Percentiles rank a stretch among this genome's conserved stretches.
phyloP scores from a whole-genome alignment of 1,284 basidiomycete genomes.

The Ganoderma lingzhi region DNA sequence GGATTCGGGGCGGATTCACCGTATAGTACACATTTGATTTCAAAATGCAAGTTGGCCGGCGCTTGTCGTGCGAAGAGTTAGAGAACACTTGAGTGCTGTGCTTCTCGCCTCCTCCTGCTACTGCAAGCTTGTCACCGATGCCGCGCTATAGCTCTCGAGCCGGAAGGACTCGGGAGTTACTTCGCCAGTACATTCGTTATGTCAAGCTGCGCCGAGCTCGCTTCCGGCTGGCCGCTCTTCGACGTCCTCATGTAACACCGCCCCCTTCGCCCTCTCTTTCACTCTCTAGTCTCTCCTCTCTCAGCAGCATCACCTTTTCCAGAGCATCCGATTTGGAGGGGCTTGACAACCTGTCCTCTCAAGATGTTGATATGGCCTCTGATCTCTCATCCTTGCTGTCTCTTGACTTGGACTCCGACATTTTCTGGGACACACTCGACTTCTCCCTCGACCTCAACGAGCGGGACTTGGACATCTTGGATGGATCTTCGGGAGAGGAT shows the following conservation, averaged over 20 bases:
- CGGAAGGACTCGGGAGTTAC: not conserved
- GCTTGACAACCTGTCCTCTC: not conserved
- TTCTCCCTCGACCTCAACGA: not conserved
- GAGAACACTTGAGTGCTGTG: no score
- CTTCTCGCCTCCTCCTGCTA: no score
- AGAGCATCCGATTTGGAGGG: not conserved
- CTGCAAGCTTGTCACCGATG: not conserved
- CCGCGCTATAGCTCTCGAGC: not conserved
- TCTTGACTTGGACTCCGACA: not conserved
- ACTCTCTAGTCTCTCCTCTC: not conserved
- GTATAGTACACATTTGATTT: no score
- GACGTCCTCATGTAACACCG: not conserved
- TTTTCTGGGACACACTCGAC: not conserved
- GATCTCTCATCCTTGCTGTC: not conserved
- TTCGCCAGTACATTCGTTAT: not conserved
- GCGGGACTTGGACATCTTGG: not conserved
- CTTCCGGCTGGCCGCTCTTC: not conserved
- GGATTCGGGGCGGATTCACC: no score
- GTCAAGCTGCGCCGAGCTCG: not conserved
- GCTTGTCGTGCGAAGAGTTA: no score
- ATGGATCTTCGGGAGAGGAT: not conserved
- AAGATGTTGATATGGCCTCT: no score
- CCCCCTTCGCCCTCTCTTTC: not conserved
- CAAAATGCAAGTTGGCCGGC: no score
- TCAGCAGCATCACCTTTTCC: not conserved